A percentile compares a stretch with the other conserved stretches of the same genome.
These are phyloP conservation scores for Nevesoporus exiguus DNA, from an alignment of 768 basidiomycete genomes.

Conservation along the genomic window DNA sequence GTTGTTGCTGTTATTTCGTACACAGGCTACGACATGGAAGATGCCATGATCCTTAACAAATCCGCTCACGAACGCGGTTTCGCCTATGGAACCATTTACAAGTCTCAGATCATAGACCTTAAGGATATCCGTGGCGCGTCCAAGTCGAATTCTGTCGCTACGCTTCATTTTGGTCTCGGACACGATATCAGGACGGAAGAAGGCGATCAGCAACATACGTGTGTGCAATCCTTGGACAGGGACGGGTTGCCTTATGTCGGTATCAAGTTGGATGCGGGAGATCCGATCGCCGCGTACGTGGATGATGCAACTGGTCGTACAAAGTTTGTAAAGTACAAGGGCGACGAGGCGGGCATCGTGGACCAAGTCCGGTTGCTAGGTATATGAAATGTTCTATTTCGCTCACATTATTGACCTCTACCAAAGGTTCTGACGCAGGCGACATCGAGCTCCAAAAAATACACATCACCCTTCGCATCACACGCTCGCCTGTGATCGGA, in stretches of 20 bases:
- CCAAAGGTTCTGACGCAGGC: slow-evolving; percentile 78
- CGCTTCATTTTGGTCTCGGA: slow-evolving; percentile 88
- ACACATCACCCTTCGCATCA: slow-evolving; percentile 89
- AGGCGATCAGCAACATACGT: slow-evolving; percentile 43
- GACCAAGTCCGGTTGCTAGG: slow-evolving; percentile 91
- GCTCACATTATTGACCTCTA: background rate
- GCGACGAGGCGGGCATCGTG: slow-evolving; percentile 86
- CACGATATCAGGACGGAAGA: slow-evolving; percentile 60
- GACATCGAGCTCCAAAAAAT: slow-evolving; percentile 89
- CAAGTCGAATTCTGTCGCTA: slow-evolving; percentile 52
- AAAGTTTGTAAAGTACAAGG: slow-evolving; percentile 90
- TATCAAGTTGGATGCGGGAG: slow-evolving; percentile 62
- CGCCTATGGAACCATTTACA: slow-evolving; percentile 94
- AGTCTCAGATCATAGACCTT: slow-evolving; percentile 88
- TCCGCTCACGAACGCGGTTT: slow-evolving; percentile 98
- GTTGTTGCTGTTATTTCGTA: slow-evolving; percentile 99
- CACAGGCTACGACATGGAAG: slow-evolving; percentile 99
- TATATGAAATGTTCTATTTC: slow-evolving; percentile 30
- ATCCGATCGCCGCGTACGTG: slow-evolving; percentile 80
- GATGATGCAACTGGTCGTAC: slow-evolving; percentile 85
- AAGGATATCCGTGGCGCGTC: slow-evolving; percentile 71
- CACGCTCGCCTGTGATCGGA: slow-evolving; percentile 94
- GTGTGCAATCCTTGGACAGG: slow-evolving; percentile 55
- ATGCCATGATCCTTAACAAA: slow-evolving; percentile 99
- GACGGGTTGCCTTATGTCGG: slow-evolving; percentile 90